Evolutionary conservation across 2,329 filamentous ascomycete species (phyloP).

Genomic region (Pseudogymnoascus sp.): DNA sequence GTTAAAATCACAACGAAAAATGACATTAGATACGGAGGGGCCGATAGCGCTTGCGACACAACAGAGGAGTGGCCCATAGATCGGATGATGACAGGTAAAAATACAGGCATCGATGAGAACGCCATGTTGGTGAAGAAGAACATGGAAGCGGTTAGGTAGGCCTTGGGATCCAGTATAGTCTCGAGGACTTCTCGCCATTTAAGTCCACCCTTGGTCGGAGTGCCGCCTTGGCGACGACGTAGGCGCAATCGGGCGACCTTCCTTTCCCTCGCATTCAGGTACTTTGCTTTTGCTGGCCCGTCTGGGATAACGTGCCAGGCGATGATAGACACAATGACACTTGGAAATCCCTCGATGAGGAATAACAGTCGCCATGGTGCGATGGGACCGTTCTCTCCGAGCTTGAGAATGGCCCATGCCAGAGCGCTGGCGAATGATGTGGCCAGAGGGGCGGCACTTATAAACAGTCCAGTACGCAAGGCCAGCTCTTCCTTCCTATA

Average conservation of each 20-base stretch:
- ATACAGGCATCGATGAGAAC: constrained; percentile 80
- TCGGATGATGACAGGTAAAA: constrained; percentile 70
- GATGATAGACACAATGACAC: constrained; percentile 62
- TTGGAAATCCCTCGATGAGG: constrained; percentile 76
- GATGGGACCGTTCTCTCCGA: constrained; percentile 57
- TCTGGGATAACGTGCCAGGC: constrained; percentile 74
- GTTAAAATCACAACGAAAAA: constrained; percentile 66
- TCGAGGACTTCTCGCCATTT: constrained; percentile 48
- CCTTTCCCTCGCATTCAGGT: constrained; percentile 54
- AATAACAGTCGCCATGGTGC: constrained; percentile 82
- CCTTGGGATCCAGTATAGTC: constrained; percentile 56
- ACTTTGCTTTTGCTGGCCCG: constrained; percentile 56
- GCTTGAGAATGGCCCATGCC: constrained; percentile 67
- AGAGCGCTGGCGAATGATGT: constrained; percentile 74
- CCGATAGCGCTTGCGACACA: constrained; percentile 66
- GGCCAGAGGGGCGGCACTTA: constrained; percentile 75
- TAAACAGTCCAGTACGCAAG: constrained; percentile 75
- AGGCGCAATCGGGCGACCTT: constrained; percentile 65
- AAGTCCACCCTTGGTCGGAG: constrained; percentile 30
- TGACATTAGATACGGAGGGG: constrained; percentile 70
- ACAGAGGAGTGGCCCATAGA: constrained; percentile 65
- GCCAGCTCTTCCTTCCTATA: constrained; percentile 65
- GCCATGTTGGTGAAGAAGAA: constrained; percentile 84
- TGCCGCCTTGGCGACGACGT: constrained; percentile 26
- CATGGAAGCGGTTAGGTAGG: constrained; percentile 70